Evolutionary conservation across 371 early-diverging fungal genomes (phyloP).

Genomic region (Mortierella sp.): DNA sequence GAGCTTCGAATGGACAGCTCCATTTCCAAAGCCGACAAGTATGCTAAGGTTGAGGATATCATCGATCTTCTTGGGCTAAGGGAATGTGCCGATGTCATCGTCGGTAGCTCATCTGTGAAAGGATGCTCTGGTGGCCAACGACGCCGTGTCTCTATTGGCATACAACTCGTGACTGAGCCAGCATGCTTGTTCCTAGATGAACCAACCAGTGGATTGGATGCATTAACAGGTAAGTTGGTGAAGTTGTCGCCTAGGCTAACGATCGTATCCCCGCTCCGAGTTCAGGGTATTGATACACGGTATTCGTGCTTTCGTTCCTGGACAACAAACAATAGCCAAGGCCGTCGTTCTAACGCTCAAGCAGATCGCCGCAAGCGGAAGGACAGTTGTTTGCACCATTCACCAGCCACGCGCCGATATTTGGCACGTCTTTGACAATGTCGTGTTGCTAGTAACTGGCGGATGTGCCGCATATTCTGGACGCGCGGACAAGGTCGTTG

Average conservation of each 20-base stretch:
- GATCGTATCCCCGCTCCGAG: no score
- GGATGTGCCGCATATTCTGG: conserved; percentile 48
- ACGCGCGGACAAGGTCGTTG: conserved; percentile 48
- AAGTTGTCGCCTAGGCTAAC: no score
- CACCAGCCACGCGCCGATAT: conserved; percentile 52
- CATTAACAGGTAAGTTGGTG: conserved; percentile 11
- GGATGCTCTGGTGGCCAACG: conserved; percentile 64
- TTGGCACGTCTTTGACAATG: conserved; percentile 54
- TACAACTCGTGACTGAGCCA: conserved; percentile 73
- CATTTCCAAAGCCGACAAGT: conserved; percentile 20
- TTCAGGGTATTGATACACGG: no score
- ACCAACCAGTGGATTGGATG: conserved; percentile 58
- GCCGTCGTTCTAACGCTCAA: conserved; percentile 41
- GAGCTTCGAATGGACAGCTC: conserved; percentile 41
- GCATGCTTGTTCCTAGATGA: conserved; percentile 59
- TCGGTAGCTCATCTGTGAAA: conserved; percentile 31
- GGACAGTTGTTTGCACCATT: conserved; percentile 48
- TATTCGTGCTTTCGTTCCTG: not conserved
- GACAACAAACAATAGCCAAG: conserved; percentile 29
- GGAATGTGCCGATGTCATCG: conserved; percentile 48
- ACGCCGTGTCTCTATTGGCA: conserved; percentile 74
- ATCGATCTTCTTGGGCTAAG: conserved; percentile 48
- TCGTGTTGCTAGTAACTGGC: conserved; percentile 42
- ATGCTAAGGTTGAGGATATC: conserved; percentile 33
- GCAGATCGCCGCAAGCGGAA: conserved; percentile 45